phyloP scores from a whole-genome alignment of 2,329 filamentous ascomycete genomes.

The Aureobasidium sp. region DNA sequence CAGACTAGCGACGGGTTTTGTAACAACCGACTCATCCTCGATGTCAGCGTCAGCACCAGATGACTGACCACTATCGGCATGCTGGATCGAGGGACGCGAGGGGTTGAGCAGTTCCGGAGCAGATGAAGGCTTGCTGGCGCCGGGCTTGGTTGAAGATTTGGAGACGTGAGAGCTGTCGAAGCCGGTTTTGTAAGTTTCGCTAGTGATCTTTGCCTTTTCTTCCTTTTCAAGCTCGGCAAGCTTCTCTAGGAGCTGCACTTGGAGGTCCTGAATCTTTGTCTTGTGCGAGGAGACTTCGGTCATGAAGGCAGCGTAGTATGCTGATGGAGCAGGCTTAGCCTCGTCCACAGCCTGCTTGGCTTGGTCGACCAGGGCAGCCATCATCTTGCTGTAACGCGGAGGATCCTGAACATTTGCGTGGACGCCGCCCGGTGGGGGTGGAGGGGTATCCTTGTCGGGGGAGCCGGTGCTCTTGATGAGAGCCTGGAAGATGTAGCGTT shows the following conservation, averaged over 20 bases:
- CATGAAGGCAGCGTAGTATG: conserved; percentile 64
- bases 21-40: conserved; percentile 40
- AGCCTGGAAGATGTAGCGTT: conserved; percentile 78
- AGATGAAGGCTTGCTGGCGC: conserved; percentile 16
- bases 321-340: conserved; percentile 50
- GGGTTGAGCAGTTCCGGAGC: conserved; percentile 57
- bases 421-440: conserved; percentile 70
- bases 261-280: conserved; percentile 66
- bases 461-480: conserved; percentile 73
- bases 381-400: conserved; percentile 91
- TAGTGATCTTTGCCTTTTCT: conserved; percentile 85
- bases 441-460: conserved; percentile 63
- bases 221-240: conserved; percentile 76
- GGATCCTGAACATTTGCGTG: conserved; percentile 65
- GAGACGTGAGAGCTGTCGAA: conserved; percentile 80
- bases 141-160: conserved; percentile 36
- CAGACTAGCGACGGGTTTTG: conserved; percentile 33
- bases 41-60: conserved; percentile 54
- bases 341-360: conserved; percentile 81
- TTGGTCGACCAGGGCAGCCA: conserved; percentile 90
- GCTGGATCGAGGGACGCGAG: conserved; percentile 29
- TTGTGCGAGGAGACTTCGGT: conserved; percentile 69
- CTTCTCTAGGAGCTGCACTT: conserved; percentile 64
- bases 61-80: conserved; percentile 37
- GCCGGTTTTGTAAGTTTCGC: conserved; percentile 76